Evolutionary conservation across 1,284 basidiomycete species (phyloP).

Genomic region (Apiotrichum mycotoxinovorans): DNA sequence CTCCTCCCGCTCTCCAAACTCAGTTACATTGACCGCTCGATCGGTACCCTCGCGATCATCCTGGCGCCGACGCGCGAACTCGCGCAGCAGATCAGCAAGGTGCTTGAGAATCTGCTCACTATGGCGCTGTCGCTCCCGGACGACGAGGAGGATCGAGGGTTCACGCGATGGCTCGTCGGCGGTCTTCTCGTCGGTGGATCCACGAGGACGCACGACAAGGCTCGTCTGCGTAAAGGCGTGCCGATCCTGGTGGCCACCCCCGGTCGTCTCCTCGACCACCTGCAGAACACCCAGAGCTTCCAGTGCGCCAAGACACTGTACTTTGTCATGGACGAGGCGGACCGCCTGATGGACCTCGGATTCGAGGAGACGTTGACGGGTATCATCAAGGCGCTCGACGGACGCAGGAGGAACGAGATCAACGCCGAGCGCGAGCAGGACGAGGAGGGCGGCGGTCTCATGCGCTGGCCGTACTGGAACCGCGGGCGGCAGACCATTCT

Average conservation of each 20-base stretch:
- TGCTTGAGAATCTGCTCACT: constrained; percentile 63
- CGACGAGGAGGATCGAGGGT: constrained; percentile 50
- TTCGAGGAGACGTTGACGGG: constrained; percentile 67
- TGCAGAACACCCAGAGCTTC: constrained; percentile 80
- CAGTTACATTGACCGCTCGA: constrained; percentile 79
- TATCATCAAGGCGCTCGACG: constrained; percentile 80
- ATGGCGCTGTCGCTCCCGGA: constrained; percentile 59
- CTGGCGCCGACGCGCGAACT: constrained; percentile 93
- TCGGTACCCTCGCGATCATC: constrained; percentile 90
- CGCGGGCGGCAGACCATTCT: constrained; percentile 74
- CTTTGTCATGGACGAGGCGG: constrained; percentile 96
- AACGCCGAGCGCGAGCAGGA: constrained; percentile 66
- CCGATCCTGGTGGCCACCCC: constrained; percentile 70
- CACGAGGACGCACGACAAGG: constrained; percentile 70
- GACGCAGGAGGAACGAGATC: constrained; percentile 66
- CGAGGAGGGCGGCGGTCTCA: constrained; percentile 54
- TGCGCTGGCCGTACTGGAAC: constrained; percentile 63
- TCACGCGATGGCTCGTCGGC: constrained; percentile 90
- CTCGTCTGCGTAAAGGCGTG: constrained; percentile 65
- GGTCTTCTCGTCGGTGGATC: constrained; percentile 81
- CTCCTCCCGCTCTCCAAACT: constrained; percentile 78
- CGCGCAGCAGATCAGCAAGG: constrained; percentile 84
- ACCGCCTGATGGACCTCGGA: constrained; percentile 72
- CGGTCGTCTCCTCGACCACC: constrained; percentile 67
- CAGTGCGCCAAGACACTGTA: constrained; percentile 90